A percentile compares a stretch with the other conserved stretches of the same genome.
Conservation (phyloP, 2,329 filamentous ascomycete genomes). For the Venturia oleaginea region DNA sequence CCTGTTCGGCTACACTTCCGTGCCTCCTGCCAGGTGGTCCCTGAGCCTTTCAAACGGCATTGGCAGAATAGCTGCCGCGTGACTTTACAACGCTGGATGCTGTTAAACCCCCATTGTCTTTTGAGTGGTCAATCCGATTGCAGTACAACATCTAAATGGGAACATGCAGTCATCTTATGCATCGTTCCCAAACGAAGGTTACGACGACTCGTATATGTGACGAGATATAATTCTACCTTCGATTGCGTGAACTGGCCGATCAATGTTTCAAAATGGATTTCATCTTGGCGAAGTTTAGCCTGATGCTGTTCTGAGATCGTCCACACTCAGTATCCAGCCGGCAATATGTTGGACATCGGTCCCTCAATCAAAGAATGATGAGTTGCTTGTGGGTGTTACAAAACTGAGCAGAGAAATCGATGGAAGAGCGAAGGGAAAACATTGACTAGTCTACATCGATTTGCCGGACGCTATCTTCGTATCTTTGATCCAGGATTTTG, state of each 20-base stretch:
- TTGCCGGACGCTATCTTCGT: no score
- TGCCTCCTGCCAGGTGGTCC: slow-evolving; percentile 1
- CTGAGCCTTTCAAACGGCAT: neutral
- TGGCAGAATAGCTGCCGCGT: neutral
- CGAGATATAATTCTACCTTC: neutral
- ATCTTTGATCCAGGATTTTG: slow-evolving; percentile 31
- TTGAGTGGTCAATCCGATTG: neutral
- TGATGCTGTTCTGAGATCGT: no score
- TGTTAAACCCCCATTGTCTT: neutral
- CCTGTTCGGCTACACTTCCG: slow-evolving; percentile 3
- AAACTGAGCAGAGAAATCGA: no score
- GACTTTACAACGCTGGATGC: neutral
- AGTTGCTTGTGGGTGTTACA: no score
- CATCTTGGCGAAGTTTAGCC: no score
- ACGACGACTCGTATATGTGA: neutral
- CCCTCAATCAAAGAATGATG: no score
- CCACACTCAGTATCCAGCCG: no score
- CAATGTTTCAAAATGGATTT: no score
- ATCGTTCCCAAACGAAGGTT: neutral
- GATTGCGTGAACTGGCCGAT: no score
- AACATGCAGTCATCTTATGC: neutral
- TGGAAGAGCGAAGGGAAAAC: no score
- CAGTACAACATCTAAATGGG: neutral
- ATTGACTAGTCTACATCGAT: no score
- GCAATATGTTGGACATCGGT: no score